Evolutionary conservation across 805 yeast genomes (phyloP), one percentile per base, ranked within the genome.

Genomic region (Sugiyamaella smithiae): DNA sequence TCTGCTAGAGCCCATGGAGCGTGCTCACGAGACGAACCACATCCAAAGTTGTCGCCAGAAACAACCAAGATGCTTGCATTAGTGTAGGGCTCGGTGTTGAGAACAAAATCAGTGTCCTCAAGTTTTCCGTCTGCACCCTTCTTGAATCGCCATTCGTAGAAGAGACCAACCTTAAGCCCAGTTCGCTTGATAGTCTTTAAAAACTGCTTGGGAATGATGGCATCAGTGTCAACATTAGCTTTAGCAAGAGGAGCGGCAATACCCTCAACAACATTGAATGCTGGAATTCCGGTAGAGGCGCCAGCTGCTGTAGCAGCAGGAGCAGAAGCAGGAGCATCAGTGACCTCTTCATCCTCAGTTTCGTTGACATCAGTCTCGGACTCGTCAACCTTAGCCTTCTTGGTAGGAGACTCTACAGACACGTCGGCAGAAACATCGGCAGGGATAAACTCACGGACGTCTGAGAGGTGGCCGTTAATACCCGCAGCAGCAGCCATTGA

Each of bases 401-500:
- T 40, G 41, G 50, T n/a, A 40, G 50, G 45, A 8, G 45, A 28
- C 9, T 28, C 46, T 37, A 69, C 73, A 2, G 68, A 63, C 33
- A 66, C 62, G 16, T 55, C 57, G 14, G 67, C 58, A 14, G 64
- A 62, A 14, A 58, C 70, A 41, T 74, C 60, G 8, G 51, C 9
- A 29, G 49, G 33, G 20, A 80, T 72, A 67, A 78, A 87, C 48
- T 87, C 84, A 71, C 99, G 84, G 60, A 90, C 90, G 66, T 93
- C 99, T 40, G 86, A 78, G 62, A 93, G 83, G 63, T 84, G 88
- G 58, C 99, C 99, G 49, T 77, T 78, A 58, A 93, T 83, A 61
- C 90, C 97, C 16, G 99, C 98, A 17, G 98, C 97, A 26, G 99
- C 99, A 42, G 99, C 99, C 99, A 93, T 93, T 19, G 96, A 96